phyloP scores from a whole-genome alignment of 495 filamentous ascomycete genomes.

The Penicillium cosmopolitanum region DNA sequence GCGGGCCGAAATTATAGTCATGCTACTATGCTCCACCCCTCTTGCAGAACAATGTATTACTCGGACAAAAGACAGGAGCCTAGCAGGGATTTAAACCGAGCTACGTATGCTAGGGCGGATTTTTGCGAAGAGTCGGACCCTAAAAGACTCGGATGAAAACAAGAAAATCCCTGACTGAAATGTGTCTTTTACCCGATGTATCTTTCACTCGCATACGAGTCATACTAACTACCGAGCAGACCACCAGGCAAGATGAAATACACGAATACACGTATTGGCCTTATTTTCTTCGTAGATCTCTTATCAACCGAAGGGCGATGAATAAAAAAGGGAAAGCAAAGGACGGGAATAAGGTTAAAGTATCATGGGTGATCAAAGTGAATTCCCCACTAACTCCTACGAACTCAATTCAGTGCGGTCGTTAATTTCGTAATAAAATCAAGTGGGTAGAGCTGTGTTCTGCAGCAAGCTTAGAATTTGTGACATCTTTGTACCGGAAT shows the following conservation, averaged over 20 bases:
- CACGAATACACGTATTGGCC: too few relatives aligned
- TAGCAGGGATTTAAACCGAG: background rate
- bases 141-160: background rate
- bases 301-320: too few relatives aligned
- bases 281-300: too few relatives aligned
- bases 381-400: background rate
- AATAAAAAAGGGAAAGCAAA: too few relatives aligned
- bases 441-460: background rate
- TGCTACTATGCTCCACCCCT: background rate
- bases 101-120: too few relatives aligned
- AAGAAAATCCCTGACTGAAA: background rate
- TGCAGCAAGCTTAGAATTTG: slow-evolving; percentile 25
- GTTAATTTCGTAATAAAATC: background rate
- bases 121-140: too few relatives aligned
- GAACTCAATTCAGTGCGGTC: background rate
- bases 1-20: background rate
- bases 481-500: slow-evolving; percentile 29
- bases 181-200: background rate
- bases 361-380: background rate
- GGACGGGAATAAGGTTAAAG: too few relatives aligned
- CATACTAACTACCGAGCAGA: too few relatives aligned
- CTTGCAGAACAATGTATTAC: background rate
- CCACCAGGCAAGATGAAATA: too few relatives aligned
- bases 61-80: background rate
- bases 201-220: too few relatives aligned